A percentile compares a stretch with the other conserved stretches of the same genome.
Evolutionary conservation across 1,139 yeast species (phyloP).

Genomic region (Arxiozyma heterogenica): DNA sequence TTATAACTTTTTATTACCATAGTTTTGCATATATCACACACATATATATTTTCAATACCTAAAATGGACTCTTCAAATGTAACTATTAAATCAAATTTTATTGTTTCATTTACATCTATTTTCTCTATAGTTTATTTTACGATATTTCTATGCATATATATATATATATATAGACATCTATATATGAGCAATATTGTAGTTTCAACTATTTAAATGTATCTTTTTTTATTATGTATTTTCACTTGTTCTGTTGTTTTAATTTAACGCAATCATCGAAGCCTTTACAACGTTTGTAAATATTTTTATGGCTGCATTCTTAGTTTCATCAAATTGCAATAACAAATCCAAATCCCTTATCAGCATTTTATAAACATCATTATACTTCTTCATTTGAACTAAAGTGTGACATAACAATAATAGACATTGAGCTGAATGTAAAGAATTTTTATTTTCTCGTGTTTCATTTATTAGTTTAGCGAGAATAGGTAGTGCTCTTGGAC

Average conservation of each 20-base stretch:
- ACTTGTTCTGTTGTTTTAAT: not conserved
- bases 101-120: too few relatives aligned
- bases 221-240: not conserved
- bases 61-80: constrained; percentile 1
- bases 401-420: constrained; percentile 14
- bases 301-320: not conserved
- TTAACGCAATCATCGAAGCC: not conserved
- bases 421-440: constrained; percentile 14
- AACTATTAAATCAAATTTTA: too few relatives aligned
- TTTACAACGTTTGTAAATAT: not conserved
- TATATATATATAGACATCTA: not conserved
- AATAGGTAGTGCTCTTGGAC: constrained; percentile 16
- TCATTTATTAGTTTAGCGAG: constrained; percentile 14
- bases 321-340: constrained; percentile 8
- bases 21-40: not conserved
- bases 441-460: constrained; percentile 12
- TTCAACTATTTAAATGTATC: not conserved
- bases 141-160: not conserved
- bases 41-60: not conserved
- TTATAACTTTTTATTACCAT: not conserved
- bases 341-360: constrained; percentile 3
- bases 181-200: not conserved
- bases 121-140: not conserved
- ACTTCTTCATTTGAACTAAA: constrained; percentile 9
- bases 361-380: constrained; percentile 7